phyloP scores from a whole-genome alignment of 352 stramenopile genomes.

The Thalassiosira hispida region DNA sequence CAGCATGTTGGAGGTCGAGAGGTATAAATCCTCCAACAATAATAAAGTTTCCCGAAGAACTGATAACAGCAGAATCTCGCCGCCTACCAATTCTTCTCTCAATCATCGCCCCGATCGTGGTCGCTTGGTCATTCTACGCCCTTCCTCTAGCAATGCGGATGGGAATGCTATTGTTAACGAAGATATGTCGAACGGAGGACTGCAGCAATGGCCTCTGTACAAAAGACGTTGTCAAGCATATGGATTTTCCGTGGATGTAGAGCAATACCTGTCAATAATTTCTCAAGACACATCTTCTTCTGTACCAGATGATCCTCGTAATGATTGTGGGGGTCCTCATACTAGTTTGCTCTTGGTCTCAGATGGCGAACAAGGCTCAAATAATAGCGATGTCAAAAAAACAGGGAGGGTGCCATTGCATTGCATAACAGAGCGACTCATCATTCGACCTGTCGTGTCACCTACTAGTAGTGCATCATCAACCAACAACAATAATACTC shows the following conservation, averaged over 20 bases:
- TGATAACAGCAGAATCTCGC: background rate
- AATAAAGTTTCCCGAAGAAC: too few species aligned
- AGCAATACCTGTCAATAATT: background rate
- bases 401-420: background rate
- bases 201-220: slow-evolving; percentile 27
- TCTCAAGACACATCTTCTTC: too few species aligned
- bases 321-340: slow-evolving; percentile 2
- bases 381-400: background rate
- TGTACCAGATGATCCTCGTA: background rate
- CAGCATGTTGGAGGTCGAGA: too few species aligned
- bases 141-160: background rate
- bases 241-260: slow-evolving; percentile 36
- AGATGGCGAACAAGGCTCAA: too few species aligned
- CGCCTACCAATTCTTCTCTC: too few species aligned
- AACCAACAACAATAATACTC: background rate
- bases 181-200: too few species aligned
- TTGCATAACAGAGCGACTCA: slow-evolving; percentile 7
- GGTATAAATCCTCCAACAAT: too few species aligned
- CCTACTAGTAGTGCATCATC: background rate
- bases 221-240: slow-evolving; percentile 22
- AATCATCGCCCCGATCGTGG: background rate
- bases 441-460: too few species aligned
- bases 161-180: background rate
- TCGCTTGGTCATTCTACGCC: slow-evolving; percentile 17
- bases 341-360: slow-evolving; percentile 14